These are phyloP conservation scores for Lyophyllum atratum DNA, from an alignment of 768 basidiomycete genomes.

Conservation along the genomic window DNA sequence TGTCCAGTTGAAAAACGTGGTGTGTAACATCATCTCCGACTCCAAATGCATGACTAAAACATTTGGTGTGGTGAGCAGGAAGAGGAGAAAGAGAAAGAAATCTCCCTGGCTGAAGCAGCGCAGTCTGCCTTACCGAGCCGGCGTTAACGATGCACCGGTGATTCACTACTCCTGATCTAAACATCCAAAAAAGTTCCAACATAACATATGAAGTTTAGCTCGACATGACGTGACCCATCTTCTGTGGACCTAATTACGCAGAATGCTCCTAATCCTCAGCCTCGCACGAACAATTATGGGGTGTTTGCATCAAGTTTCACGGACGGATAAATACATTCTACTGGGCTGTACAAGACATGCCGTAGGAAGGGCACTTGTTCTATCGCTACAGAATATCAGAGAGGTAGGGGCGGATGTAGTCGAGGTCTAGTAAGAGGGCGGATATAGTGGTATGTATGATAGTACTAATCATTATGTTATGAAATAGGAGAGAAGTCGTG, in stretches of 20 bases:
- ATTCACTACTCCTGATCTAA: no score
- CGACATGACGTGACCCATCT: background rate
- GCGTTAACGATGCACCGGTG: no score
- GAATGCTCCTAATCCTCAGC: no score
- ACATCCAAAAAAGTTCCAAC: background rate
- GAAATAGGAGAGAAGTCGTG: background rate
- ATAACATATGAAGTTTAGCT: background rate
- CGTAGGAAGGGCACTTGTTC: background rate
- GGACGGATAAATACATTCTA: background rate
- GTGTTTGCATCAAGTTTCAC: background rate
- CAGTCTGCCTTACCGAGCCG: conserved; percentile 28
- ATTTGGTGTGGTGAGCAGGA: conserved; percentile 24
- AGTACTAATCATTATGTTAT: background rate
- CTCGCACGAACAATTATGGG: no score
- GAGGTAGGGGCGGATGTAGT: background rate
- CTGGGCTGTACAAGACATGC: background rate
- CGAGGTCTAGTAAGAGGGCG: background rate
- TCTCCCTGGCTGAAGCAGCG: conserved; percentile 42
- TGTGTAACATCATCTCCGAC: conserved; percentile 14
- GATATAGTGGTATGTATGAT: background rate
- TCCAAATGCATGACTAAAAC: background rate
- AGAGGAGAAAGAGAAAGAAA: conserved; percentile 37
- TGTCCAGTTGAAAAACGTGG: conserved; percentile 28
- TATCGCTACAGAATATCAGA: conserved; percentile 6
- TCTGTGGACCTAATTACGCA: no score